A percentile compares a stretch with the other conserved stretches of the same genome.
phyloP scores from a whole-genome alignment of 2,329 filamentous ascomycete genomes.

The Fusarium heterosporum region DNA sequence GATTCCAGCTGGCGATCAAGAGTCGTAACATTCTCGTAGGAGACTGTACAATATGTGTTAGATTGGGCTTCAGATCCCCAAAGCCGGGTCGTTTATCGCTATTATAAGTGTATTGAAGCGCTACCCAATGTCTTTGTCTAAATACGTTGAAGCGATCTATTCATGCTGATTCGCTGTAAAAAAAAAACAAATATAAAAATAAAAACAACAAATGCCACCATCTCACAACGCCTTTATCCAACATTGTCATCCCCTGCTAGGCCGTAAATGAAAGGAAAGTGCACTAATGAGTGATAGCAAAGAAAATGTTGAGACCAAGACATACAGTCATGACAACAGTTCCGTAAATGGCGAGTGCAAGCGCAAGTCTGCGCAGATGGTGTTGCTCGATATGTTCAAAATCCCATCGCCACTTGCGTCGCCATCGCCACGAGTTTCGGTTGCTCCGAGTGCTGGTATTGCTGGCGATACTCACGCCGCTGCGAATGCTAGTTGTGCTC shows the following conservation, averaged over 20 bases:
- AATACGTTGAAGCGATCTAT: conserved; percentile 37
- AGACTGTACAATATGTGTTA: conserved; percentile 34
- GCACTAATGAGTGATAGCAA: conserved; percentile 67
- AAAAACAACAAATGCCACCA: conserved; percentile 39
- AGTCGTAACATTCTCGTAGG: neutral
- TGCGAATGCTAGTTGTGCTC: conserved; percentile 60
- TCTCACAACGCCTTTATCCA: conserved; percentile 41
- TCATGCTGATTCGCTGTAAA: conserved; percentile 38
- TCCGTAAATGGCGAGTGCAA: conserved; percentile 86
- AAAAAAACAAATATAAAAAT: too few relatives aligned
- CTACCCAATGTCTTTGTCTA: conserved; percentile 42
- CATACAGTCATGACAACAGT: conserved; percentile 90
- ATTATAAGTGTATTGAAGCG: conserved; percentile 41
- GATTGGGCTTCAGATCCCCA: neutral
- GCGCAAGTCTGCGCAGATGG: conserved; percentile 76
- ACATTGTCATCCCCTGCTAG: conserved; percentile 32
- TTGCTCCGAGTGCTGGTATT: conserved; percentile 44
- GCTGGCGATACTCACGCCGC: conserved; percentile 54
- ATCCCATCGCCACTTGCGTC: conserved; percentile 69
- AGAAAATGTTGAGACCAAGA: conserved; percentile 85
- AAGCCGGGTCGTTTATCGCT: conserved; percentile 24
- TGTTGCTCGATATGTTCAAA: conserved; percentile 72
- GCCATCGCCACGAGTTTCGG: conserved; percentile 60
- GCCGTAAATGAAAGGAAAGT: conserved; percentile 25
- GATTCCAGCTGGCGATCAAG: neutral